Evolutionary conservation across 768 basidiomycete species (phyloP), one percentile per base, ranked within the genome.

Genomic region (Paxillus involutus): DNA sequence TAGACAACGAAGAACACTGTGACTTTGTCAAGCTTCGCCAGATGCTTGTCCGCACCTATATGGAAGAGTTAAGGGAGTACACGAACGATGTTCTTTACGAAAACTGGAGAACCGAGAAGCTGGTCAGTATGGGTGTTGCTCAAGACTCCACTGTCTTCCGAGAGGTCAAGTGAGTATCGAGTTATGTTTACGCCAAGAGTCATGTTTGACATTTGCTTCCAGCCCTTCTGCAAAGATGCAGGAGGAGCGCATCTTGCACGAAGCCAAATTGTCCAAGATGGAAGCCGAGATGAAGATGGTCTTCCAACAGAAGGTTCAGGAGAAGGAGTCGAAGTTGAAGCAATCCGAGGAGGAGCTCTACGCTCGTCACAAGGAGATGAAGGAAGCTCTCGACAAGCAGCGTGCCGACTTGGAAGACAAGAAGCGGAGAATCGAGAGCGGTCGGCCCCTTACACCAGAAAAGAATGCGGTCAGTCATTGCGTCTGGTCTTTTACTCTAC

Each of bases 251-350:
- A 80, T 92, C 49, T 73, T 98, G 67, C 96, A 99, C 75, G 96
- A 99, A 75, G 90, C 91, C 62, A 98, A 98, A 73, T 84, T 99
- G 51, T 84, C 92, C 52, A 99, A 99, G 86, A 98, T 98, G 89
- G 97, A 99, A 77, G 91, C 94, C 52, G 97, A 98, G 81, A 99
- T 99, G 97, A 98, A 98, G 85, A 94, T 96, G 92, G 97, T 99
- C 64, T 99, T 99, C 94, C 94, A 95, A 71, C 97, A 98, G 75
- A 99, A 99, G 74, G 97, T 99, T 51, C 93, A 94, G 71, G 97
- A 99, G 73, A 98, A 99, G 80, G 97, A 99, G 71, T 84, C 93
- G 60, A 98, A 98, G 75, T 82, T 99, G 71, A 98, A 98, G 78
- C 97, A 98, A 73, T 93, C 90, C 49, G 97, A 99, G 75, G 97